Base-by-base conservation (phyloP, 1,284 basidiomycete genomes). In the Naganishia liquefaciens region DNA sequence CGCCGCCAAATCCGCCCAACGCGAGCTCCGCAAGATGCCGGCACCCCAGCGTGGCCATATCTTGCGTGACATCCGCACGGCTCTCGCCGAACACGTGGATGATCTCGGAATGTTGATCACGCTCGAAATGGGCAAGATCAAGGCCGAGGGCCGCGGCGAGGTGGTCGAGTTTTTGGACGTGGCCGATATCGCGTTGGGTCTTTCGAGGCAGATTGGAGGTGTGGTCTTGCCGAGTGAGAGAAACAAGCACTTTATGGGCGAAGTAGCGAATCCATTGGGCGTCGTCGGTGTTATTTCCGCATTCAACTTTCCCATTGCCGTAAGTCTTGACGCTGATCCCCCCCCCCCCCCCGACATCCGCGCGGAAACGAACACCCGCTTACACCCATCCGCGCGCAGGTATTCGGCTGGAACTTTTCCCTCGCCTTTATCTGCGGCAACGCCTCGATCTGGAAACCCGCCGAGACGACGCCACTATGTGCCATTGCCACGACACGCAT, bases 161-260 rank as follows among this genome's bases (percentile, higher is more conserved):
- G 92, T 97, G 1, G 91, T 93, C 75, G 92, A 96, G 80, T 93
- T 94, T 71, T 85, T 97, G 67, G 93, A 97, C 75, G 92, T 95
- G 64, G 91, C 92, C 61, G 88, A 89, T 74, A 87, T 87, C 74
- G 87, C 84, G 4, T 87, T 92, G 23, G 93, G 93, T 2, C 80
- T 96, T 40, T 93, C 91, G 6, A 83, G 93, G 64, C 91, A 90
- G 84, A 93, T 95, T 88, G 90, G 91, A 64, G 93, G 93, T 21
- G 84, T 87, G 46, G 84, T 93, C 15, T 83, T 94, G 63, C 86
- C 88, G 39, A 92, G 89, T 52, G 93, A 95, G 78, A 82, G 93
- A 67, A 87, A 87, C n/a, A 90, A 91, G 19, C 93, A 95, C 75
- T 87, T 88, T 40, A 93, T 95, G 70, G 83, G 92, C 50, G 93